Percentiles rank a stretch among this genome's conserved stretches.
Conservation (phyloP, 2,329 filamentous ascomycete genomes). For the Venturia pyrina region DNA sequence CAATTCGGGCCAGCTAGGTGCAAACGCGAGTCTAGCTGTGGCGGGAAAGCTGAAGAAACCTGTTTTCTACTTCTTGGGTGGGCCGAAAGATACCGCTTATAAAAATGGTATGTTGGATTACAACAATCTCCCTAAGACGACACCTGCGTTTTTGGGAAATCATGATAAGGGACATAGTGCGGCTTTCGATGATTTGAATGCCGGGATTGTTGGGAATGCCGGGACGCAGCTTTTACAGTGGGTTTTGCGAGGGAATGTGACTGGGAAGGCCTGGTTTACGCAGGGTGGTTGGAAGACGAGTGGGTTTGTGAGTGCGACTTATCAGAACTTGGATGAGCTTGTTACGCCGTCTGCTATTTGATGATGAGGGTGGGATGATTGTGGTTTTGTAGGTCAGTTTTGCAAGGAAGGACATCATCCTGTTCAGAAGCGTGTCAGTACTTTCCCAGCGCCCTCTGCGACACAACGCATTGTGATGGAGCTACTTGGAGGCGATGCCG, state of each 20-base stretch:
- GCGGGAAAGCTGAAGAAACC: neutral
- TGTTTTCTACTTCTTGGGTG: constrained; percentile 10
- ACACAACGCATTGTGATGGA: too few species aligned
- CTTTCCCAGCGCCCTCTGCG: too few species aligned
- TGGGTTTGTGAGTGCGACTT: neutral
- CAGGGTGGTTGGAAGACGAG: neutral
- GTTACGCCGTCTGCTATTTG: neutral
- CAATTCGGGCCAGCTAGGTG: neutral
- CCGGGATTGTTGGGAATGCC: constrained; percentile 18
- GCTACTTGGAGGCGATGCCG: too few species aligned
- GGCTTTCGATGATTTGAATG: constrained; percentile 17
- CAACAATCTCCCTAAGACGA: neutral
- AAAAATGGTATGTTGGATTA: neutral
- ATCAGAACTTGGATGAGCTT: neutral
- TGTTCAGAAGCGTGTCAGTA: too few species aligned
- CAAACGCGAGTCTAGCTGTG: neutral
- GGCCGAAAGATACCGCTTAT: constrained; percentile 8
- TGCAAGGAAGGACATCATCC: too few species aligned
- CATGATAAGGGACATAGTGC: neutral
- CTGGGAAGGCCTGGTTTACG: neutral
- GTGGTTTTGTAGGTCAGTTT: too few species aligned
- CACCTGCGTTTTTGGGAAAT: neutral
- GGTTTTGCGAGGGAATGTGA: neutral
- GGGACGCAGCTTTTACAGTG: constrained; percentile 10
- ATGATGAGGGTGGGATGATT: neutral